Evolutionary conservation across 2,329 filamentous ascomycete species (phyloP), one percentile per base, ranked within the genome.

Genomic region (Ophiostoma sp.): DNA sequence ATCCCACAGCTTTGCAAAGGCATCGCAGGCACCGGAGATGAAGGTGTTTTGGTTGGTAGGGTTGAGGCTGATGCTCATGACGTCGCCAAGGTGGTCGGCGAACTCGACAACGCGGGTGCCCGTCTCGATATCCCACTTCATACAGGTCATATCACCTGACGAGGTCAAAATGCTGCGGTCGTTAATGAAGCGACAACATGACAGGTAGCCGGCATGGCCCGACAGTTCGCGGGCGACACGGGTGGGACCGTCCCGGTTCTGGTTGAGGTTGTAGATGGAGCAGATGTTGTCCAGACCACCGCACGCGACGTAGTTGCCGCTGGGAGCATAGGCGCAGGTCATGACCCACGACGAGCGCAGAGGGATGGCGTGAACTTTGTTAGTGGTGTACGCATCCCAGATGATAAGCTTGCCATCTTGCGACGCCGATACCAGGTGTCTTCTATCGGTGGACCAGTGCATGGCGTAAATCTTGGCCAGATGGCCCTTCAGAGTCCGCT

Each of bases 61-160:
- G 82, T 99, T 98, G 80, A 99, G 91, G 85, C 94, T 98, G 81
- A 98, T 93, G 84, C 94, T 98, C 95, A 99, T 99, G 74, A 99
- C 95, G 77, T 99, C 95, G 77, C 95, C 95, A 11, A 99, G 85
- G 78, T 99, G 95, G 80, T 99, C 95, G 76, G 95, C 95, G 74
- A 98, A 99, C 79, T 99, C 95, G 76, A 93, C 96, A 58, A 97
- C 91, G 82, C 97, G 97, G 73, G 93, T 92, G 69, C 95, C 95
- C 0, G 94, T 96, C 81, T 99, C 95, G 72, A 99, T 94, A 82
- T 99, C 95, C 95, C 95, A 99, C 77, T 98, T 91, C 89, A 98
- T 97, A 79, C 95, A 99, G 66, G 95, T 99, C 95, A 99, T 99
- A 78, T 99, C 95, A 72, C 95, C 95, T 2, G 95, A 99, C 0